Evolutionary conservation across 2,329 filamentous ascomycete species (phyloP), one percentile per base, ranked within the genome.

Genomic region (Fusarium chaquense): DNA sequence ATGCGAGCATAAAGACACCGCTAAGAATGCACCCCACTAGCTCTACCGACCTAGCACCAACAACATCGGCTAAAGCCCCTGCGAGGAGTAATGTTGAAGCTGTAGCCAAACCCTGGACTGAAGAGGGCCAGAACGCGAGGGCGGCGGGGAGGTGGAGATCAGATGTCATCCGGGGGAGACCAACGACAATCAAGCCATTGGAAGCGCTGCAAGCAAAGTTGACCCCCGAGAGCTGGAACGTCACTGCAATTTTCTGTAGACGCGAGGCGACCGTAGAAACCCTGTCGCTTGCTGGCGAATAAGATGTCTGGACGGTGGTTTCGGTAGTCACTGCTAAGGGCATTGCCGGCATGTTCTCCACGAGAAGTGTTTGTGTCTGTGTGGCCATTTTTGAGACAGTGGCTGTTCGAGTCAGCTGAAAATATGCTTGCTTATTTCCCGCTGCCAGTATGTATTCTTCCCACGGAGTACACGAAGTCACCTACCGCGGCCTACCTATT

Each of bases 81-180:
- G 81, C 78, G 0, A 83, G 71, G 9, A 83, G 69, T 18, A 83
- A 70, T 0, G 76, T 76, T 0, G 80, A 79, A 0, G 78, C 80
- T 1, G 78, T 78, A 2, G 80, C 76, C 0, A 83, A 75, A 1
- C 73, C 73, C 22, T 76, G 76, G 3, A 80, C 78, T 4, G 80
- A 81, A 1, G 77, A 69, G 2, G 81, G 81, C 81, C 81, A 82
- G 50, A 82, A 77, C 4, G 77, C 73, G n/a, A 82, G 76, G 1
- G 74, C 73, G 7, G 66, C 41, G 10, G 76, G 75, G 3, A 82
- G 66, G 30, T 69, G 53, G 35, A 83, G 69, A 32, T 81, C 79
- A 16, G 67, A 58, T 2, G 81, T 78, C 59, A 85, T 83, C 13
- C 75, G 72, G 6, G 83, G 81, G 1, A 84, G 75, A 22, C 77